phyloP scores from a whole-genome alignment of 192 early-diverging fungal genomes.

The Radiomyces spectabilis region DNA sequence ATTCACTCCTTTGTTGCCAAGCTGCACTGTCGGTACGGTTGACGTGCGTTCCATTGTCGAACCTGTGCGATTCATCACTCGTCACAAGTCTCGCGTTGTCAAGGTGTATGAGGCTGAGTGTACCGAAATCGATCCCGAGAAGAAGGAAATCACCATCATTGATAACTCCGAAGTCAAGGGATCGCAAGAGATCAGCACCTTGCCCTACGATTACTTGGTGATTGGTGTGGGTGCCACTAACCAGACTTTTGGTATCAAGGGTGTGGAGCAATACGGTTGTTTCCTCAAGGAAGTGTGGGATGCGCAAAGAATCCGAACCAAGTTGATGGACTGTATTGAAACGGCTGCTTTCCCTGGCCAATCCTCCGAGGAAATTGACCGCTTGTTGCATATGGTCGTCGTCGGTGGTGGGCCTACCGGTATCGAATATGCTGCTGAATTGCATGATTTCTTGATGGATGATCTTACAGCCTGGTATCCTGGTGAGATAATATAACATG shows the following conservation, averaged over 20 bases:
- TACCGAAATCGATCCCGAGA: conserved; percentile 77
- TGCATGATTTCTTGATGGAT: conserved; percentile 75
- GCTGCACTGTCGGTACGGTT: conserved; percentile 82
- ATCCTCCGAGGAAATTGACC: conserved; percentile 58
- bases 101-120: conserved; percentile 87
- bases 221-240: conserved; percentile 72
- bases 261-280: conserved; percentile 65
- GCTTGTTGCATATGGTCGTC: conserved; percentile 74
- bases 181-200: conserved; percentile 39
- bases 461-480: conserved; percentile 73
- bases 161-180: conserved; percentile 70
- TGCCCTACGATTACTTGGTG: conserved; percentile 74
- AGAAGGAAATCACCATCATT: conserved; percentile 72
- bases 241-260: conserved; percentile 74
- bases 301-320: conserved; percentile 69
- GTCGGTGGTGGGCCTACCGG: conserved; percentile 62
- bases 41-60: conserved; percentile 83
- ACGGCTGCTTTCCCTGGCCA: conserved; percentile 68
- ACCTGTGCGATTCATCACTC: conserved; percentile 79
- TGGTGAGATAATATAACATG: conserved; percentile 37
- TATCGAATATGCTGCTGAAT: conserved; percentile 72
- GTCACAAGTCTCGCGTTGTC: conserved; percentile 80
- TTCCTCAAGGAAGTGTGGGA: conserved; percentile 77
- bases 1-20: conserved; percentile 61
- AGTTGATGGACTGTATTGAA: conserved; percentile 71